phyloP scores from a whole-genome alignment of 108 stramenopile species.

The Licmophora abbreviata region DNA sequence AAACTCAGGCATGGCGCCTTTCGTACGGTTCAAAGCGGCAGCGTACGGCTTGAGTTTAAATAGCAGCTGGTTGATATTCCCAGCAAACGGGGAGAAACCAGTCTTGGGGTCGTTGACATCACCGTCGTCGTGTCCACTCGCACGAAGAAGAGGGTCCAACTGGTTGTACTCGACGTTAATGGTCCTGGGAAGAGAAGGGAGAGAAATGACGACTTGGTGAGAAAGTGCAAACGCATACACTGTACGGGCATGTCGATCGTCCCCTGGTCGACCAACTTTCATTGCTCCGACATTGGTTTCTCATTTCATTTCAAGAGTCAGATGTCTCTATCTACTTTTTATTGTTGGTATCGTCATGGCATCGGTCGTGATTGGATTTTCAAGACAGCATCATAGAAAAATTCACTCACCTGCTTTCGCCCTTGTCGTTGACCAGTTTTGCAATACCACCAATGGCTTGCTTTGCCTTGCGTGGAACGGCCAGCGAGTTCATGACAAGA shows the following conservation, averaged over 20 bases:
- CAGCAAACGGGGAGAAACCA: constrained; percentile 94
- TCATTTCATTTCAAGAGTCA: too few species aligned
- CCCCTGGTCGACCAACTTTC: too few species aligned
- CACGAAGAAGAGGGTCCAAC: constrained; percentile 88
- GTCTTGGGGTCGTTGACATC: constrained; percentile 86
- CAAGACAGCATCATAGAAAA: neutral
- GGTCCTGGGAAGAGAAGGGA: constrained; percentile 26
- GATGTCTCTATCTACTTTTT: constrained; percentile 7
- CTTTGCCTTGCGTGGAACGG: constrained; percentile 92
- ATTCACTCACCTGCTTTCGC: constrained; percentile 29
- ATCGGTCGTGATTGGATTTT: too few species aligned
- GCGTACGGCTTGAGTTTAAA: constrained; percentile 83
- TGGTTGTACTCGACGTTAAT: constrained; percentile 99
- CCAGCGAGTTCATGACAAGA: constrained; percentile 93
- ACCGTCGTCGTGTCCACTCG: constrained; percentile 73
- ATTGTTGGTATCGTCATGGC: too few species aligned
- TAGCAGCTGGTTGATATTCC: constrained; percentile 95
- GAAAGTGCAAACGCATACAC: constrained; percentile 1
- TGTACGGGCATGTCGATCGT: too few species aligned
- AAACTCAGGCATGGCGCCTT: constrained; percentile 90
- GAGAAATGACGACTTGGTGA: neutral
- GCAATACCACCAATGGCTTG: constrained; percentile 98
- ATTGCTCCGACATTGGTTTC: too few species aligned
- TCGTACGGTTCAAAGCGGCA: constrained; percentile 57
- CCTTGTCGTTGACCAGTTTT: constrained; percentile 57